A percentile compares a stretch with the other conserved stretches of the same genome.
phyloP scores from a whole-genome alignment of 2,329 filamentous ascomycete species.

The Venturia effusa region DNA sequence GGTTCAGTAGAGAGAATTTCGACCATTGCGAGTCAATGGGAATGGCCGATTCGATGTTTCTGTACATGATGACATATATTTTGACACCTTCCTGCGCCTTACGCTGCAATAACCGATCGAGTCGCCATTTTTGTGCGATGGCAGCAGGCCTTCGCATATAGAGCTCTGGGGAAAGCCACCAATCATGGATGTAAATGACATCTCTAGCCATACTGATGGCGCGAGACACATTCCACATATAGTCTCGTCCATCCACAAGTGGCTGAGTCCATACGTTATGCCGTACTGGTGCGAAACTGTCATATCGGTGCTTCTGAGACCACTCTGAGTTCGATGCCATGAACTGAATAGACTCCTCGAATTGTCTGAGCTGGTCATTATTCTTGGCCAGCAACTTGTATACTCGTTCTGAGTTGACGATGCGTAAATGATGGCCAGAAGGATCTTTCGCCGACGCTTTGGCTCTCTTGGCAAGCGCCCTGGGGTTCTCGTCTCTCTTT shows the following conservation, averaged over 20 bases:
- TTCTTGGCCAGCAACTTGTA: slow-evolving; percentile 85
- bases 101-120: slow-evolving; percentile 83
- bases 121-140: slow-evolving; percentile 95
- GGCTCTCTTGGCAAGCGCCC: slow-evolving; percentile 54
- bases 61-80: slow-evolving; percentile 93
- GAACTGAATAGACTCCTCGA: slow-evolving; percentile 80
- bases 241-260: slow-evolving; percentile 92
- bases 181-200: slow-evolving; percentile 98
- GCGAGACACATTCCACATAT: slow-evolving; percentile 98
- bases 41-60: slow-evolving; percentile 93
- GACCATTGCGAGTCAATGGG: slow-evolving; percentile 98
- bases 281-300: slow-evolving; percentile 85
- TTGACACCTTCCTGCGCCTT: slow-evolving; percentile 95
- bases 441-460: slow-evolving; percentile 49
- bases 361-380: slow-evolving; percentile 79
- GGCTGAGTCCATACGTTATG: slow-evolving; percentile 84
- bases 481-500: slow-evolving; percentile 40
- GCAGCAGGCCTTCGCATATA: slow-evolving; percentile 90
- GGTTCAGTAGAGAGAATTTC: slow-evolving; percentile 87
- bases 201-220: slow-evolving; percentile 96
- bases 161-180: slow-evolving; percentile 95
- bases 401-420: slow-evolving; percentile 88
- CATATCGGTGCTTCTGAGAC: slow-evolving; percentile 75
- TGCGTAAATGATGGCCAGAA: slow-evolving; percentile 73
- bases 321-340: slow-evolving; percentile 79